Conservation (phyloP, 441 rosid species). For the Biscutella laevigata region DNA sequence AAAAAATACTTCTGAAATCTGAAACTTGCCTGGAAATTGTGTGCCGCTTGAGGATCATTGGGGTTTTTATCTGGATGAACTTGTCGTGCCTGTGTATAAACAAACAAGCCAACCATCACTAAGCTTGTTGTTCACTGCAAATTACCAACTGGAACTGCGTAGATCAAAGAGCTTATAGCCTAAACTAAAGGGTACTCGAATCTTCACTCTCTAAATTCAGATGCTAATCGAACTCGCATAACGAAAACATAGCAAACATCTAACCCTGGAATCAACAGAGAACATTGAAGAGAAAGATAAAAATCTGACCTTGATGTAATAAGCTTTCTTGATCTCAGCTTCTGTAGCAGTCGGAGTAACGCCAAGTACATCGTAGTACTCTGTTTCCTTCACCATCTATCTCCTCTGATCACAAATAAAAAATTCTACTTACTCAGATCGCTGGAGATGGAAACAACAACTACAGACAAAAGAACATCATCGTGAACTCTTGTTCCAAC, state of each 20-base stretch:
- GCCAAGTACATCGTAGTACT: constrained; percentile 86
- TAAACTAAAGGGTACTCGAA: too few relatives aligned
- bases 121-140: background rate
- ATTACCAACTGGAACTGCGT: background rate
- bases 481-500: background rate
- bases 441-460: background rate
- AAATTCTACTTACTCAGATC: constrained; percentile 11
- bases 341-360: constrained; percentile 86
- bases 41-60: constrained; percentile 81
- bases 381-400: constrained; percentile 89
- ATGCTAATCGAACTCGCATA: background rate
- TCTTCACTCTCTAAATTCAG: background rate
- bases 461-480: background rate
- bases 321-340: constrained; percentile 92
- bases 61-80: constrained; percentile 96
- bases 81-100: constrained; percentile 70
- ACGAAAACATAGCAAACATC: background rate
- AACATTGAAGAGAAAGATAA: background rate
- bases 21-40: constrained; percentile 74
- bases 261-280: background rate
- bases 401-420: background rate
- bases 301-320: constrained; percentile 62
- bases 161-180: too few relatives aligned
- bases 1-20: background rate
- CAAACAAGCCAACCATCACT: constrained; percentile 4